phyloP scores from a whole-genome alignment of 2,329 filamentous ascomycete genomes.

The Fusarium caatingaense region DNA sequence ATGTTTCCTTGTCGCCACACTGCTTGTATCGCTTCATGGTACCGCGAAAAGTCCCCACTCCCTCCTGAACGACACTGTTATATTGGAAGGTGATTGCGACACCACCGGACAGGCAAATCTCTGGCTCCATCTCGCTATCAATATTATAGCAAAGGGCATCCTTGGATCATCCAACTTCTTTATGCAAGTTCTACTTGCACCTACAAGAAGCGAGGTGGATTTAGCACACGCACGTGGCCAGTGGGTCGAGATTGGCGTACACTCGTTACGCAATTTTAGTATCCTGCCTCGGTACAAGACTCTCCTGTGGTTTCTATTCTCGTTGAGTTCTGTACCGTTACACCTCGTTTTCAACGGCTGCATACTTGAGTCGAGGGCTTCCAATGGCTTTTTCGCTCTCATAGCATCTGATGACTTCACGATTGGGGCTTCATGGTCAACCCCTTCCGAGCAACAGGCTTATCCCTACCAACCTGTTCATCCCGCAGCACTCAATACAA shows the following conservation, averaged over 20 bases:
- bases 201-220: constrained; percentile 49
- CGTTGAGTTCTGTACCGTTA: constrained; percentile 14
- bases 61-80: no score
- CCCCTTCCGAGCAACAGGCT: no score
- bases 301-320: constrained; percentile 6
- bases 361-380: constrained; percentile 15
- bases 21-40: no score
- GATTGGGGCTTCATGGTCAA: background rate
- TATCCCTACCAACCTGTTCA: no score
- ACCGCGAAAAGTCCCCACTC: no score
- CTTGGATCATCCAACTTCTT: constrained; percentile 53
- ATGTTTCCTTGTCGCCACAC: no score
- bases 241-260: constrained; percentile 42
- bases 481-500: no score
- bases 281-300: constrained; percentile 5
- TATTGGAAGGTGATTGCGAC: no score
- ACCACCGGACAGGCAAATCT: background rate
- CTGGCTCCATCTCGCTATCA: constrained; percentile 30
- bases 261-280: constrained; percentile 29
- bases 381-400: constrained; percentile 17
- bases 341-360: constrained; percentile 24
- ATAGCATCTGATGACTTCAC: background rate
- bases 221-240: constrained; percentile 15
- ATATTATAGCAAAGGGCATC: constrained; percentile 43
- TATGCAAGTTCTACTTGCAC: constrained; percentile 51